Evolutionary conservation across 805 yeast species (phyloP).

Genomic region (Kregervanrija fluxuum): DNA sequence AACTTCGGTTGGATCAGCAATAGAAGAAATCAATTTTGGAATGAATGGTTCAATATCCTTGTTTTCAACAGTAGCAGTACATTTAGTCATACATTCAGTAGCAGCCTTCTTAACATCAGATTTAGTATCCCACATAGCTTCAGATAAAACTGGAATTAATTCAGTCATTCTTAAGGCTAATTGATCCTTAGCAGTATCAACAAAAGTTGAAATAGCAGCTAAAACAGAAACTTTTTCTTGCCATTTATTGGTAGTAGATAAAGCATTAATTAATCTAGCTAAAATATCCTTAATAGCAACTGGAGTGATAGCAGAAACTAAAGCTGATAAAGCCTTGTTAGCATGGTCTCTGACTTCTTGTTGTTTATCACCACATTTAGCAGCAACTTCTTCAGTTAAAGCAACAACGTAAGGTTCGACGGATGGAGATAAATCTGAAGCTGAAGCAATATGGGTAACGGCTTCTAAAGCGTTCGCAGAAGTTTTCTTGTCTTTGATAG

Average conservation of each 20-base stretch:
- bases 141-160: conserved; percentile 96
- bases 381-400: conserved; percentile 61
- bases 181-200: conserved; percentile 91
- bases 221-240: conserved; percentile 92
- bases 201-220: conserved; percentile 78
- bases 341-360: conserved; percentile 69
- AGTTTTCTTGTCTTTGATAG: conserved; percentile 77
- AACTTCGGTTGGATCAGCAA: conserved; percentile 93
- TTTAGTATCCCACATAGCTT: conserved; percentile 99
- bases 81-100: conserved; percentile 87
- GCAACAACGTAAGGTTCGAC: conserved; percentile 93
- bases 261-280: conserved; percentile 67
- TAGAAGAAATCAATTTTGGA: conserved; percentile 95
- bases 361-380: conserved; percentile 88
- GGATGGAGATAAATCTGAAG: conserved; percentile 73
- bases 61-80: conserved; percentile 97
- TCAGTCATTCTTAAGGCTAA: conserved; percentile 99
- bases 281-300: conserved; percentile 84
- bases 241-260: conserved; percentile 84
- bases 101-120: conserved; percentile 96
- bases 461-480: conserved; percentile 80
- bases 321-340: conserved; percentile 64
- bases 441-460: conserved; percentile 75
- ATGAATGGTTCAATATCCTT: conserved; percentile 99
- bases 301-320: conserved; percentile 83